These are phyloP conservation scores for Stipa capillata DNA, from an alignment of 176 grass and related monocot species.

Conservation along the genomic window DNA sequence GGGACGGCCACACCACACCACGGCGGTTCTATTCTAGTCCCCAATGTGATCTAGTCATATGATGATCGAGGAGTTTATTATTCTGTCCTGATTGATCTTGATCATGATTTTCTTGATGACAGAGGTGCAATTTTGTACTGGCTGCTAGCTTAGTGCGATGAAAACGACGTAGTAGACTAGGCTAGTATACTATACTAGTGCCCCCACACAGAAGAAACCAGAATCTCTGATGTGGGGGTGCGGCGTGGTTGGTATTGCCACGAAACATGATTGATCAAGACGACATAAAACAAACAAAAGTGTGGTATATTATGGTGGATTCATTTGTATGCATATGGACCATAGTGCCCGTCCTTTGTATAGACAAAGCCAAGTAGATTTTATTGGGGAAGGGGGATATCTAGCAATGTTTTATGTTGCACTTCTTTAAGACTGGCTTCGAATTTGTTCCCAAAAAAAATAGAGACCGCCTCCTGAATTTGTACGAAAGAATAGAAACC, in stretches of 20 bases:
- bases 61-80: not conserved
- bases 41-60: not conserved
- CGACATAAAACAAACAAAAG: not conserved
- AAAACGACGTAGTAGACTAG: not conserved
- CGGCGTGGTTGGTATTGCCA: not conserved
- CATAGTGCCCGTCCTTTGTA: not conserved
- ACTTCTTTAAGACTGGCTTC: not conserved
- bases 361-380: not conserved
- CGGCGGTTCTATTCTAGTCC: not conserved
- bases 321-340: not conserved
- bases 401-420: not conserved
- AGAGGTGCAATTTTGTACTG: not conserved
- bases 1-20: not conserved
- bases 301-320: not conserved
- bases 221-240: not conserved
- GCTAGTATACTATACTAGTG: not conserved
- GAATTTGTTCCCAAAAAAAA: too few species aligned
- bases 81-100: not conserved
- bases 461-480: not conserved
- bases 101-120: not conserved
- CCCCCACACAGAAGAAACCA: not conserved
- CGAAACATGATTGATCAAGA: not conserved
- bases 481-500: not conserved
- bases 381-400: not conserved
- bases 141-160: not conserved